Percentiles rank a stretch among this genome's conserved stretches.
Conservation (phyloP, 2,329 filamentous ascomycete species). For the Colletotrichum cuscutae region DNA sequence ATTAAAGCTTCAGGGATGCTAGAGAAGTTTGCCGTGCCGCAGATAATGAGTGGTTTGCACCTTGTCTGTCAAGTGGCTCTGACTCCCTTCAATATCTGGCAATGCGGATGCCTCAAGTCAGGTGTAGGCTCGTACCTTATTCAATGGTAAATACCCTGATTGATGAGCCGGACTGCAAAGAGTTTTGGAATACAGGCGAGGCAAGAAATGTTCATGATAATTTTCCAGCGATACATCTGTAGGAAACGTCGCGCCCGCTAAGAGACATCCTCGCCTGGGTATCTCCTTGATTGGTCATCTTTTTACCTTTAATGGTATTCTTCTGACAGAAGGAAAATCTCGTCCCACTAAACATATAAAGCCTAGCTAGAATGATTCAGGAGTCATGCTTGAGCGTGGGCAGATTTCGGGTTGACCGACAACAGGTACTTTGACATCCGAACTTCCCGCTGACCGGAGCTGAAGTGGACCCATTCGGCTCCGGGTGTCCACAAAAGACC, state of each 20-base stretch:
- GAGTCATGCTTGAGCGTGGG: neutral
- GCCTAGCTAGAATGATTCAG: neutral
- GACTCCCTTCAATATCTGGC: neutral
- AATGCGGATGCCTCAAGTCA: neutral
- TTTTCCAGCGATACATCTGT: neutral
- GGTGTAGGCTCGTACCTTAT: neutral
- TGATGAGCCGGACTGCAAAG: neutral
- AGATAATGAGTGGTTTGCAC: neutral
- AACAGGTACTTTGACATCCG: too few species aligned
- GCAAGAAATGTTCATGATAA: neutral
- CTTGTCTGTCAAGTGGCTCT: neutral
- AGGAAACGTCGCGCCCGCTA: neutral
- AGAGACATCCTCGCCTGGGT: neutral
- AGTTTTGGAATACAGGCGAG: accelerated
- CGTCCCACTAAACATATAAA: neutral
- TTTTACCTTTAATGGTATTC: neutral
- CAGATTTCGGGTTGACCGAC: too few species aligned
- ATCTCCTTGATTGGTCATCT: too few species aligned
- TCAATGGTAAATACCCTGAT: neutral
- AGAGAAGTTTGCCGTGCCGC: neutral
- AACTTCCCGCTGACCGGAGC: neutral
- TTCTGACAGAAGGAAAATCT: neutral
- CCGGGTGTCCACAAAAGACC: too few species aligned
- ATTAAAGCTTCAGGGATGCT: neutral
- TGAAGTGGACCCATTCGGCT: neutral